These are phyloP conservation scores for Leucocoprinus sp. DNA, from an alignment of 768 basidiomycete genomes.

Conservation along the genomic window DNA sequence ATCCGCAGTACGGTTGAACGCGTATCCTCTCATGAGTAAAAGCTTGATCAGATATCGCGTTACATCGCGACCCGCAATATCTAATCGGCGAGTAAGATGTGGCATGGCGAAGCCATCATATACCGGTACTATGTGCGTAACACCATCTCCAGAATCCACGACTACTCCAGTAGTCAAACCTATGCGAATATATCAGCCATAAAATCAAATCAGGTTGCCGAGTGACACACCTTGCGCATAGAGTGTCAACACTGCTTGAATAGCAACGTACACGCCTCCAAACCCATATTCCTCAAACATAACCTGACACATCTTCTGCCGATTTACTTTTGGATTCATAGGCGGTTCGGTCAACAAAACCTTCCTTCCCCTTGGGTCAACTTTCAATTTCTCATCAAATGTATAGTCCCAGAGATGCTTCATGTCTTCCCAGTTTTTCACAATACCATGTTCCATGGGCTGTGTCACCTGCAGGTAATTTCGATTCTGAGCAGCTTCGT, in stretches of 20 bases:
- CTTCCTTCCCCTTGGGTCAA: constrained; percentile 83
- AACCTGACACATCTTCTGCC: constrained; percentile 91
- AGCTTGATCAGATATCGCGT: constrained; percentile 99
- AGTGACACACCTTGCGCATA: constrained; percentile 89
- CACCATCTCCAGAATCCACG: constrained; percentile 98
- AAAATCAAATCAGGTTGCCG: background rate
- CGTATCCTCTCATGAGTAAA: constrained; percentile 99
- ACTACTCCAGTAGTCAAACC: constrained; percentile 98
- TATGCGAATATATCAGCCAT: constrained; percentile 22
- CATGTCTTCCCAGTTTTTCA: constrained; percentile 99
- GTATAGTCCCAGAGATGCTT: constrained; percentile 97
- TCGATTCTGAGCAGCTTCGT: constrained; percentile 90
- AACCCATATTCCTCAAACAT: constrained; percentile 99
- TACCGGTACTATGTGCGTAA: constrained; percentile 98
- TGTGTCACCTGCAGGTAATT: constrained; percentile 96
- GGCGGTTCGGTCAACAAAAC: constrained; percentile 95
- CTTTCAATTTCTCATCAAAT: constrained; percentile 88
- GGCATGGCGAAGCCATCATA: constrained; percentile 96
- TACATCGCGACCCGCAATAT: constrained; percentile 97
- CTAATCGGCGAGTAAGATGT: constrained; percentile 87
- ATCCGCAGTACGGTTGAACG: constrained; percentile 98
- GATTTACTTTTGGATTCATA: constrained; percentile 94
- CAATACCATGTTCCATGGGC: constrained; percentile 99
- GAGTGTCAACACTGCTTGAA: constrained; percentile 95
- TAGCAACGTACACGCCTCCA: constrained; percentile 92